Conservation (phyloP, 306 rosid species). For the Neltuma alba region DNA sequence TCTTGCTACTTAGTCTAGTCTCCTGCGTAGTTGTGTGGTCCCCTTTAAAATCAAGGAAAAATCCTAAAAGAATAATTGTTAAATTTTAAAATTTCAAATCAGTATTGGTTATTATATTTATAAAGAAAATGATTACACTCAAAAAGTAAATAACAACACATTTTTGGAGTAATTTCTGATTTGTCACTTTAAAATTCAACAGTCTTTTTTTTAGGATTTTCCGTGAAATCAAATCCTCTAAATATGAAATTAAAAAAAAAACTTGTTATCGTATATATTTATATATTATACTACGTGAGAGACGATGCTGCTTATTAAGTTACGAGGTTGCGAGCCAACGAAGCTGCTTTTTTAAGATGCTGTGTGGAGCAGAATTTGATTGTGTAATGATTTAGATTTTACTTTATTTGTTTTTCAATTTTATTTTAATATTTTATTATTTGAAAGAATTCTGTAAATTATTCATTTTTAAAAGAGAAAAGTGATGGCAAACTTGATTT, state of each 20-base stretch:
- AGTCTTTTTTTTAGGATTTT: too few relatives aligned
- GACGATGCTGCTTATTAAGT: background rate
- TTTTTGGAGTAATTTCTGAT: too few relatives aligned
- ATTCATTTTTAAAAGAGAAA: background rate
- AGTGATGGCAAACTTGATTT: too few relatives aligned
- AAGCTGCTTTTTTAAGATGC: background rate
- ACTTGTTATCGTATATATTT: background rate
- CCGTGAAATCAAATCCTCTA: too few relatives aligned
- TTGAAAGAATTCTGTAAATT: background rate
- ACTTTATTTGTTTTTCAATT: too few relatives aligned
- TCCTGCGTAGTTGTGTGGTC: background rate
- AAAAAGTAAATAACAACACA: too few relatives aligned
- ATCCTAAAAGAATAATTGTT: too few relatives aligned
- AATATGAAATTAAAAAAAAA: background rate
- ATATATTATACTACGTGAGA: background rate
- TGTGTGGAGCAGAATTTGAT: background rate
- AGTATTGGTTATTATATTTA: too few relatives aligned
- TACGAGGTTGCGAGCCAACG: background rate
- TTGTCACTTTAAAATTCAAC: too few relatives aligned
- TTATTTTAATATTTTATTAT: background rate
- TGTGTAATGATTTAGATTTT: background rate
- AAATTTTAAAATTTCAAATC: too few relatives aligned
- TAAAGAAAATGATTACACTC: too few relatives aligned
- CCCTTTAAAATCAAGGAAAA: background rate
- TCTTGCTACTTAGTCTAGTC: background rate